These are phyloP conservation scores for Termitomyces titanicus DNA, from an alignment of 768 basidiomycete genomes.

Conservation along the genomic window DNA sequence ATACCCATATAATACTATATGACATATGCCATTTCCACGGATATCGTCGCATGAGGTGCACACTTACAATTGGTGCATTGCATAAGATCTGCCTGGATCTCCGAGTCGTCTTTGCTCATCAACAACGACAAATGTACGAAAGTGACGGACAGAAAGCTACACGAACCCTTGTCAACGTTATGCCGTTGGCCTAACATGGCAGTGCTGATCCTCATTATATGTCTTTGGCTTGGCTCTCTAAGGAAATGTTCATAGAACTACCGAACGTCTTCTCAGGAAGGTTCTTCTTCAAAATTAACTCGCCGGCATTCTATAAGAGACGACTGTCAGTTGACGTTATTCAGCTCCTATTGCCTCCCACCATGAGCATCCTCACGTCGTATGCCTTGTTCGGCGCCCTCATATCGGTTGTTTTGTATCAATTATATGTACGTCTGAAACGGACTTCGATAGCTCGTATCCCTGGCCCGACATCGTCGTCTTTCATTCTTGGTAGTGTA, in stretches of 20 bases:
- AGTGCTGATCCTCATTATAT: neutral
- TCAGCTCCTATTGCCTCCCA: neutral
- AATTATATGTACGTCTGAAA: slow-evolving; percentile 26
- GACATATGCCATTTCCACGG: neutral
- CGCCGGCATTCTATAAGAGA: neutral
- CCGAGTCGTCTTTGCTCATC: slow-evolving; percentile 10
- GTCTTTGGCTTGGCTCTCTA: neutral
- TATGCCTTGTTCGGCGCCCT: slow-evolving; percentile 5
- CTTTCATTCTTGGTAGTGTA: slow-evolving; percentile 34
- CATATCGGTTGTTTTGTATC: slow-evolving; percentile 16
- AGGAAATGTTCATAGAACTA: neutral
- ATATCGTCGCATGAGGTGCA: neutral
- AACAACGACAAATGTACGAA: slow-evolving; percentile 7
- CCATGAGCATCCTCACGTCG: slow-evolving; percentile 10
- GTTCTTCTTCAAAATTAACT: neutral
- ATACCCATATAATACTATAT: neutral
- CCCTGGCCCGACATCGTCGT: slow-evolving; percentile 32
- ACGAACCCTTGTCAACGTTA: neutral
- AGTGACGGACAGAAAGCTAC: neutral
- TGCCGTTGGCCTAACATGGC: neutral
- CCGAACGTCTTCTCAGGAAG: neutral
- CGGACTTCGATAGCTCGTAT: slow-evolving; percentile 30
- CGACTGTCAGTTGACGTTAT: neutral
- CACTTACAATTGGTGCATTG: neutral
- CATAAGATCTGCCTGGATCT: neutral